phyloP scores from a whole-genome alignment of 83 land plant genomes.

The Diphasiastrum complanatum region DNA sequence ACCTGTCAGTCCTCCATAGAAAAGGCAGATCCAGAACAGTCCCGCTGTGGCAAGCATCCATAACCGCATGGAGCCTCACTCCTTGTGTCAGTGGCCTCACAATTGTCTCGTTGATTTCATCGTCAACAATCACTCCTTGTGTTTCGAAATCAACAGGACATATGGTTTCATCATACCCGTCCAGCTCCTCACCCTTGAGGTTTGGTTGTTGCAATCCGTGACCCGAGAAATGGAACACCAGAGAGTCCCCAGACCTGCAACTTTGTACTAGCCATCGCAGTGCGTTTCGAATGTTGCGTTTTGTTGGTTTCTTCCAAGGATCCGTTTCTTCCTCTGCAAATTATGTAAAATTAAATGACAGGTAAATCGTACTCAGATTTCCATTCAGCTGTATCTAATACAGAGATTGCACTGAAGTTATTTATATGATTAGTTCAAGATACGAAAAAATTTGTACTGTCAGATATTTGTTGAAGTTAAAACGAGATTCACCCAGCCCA shows the following conservation, averaged over 20 bases:
- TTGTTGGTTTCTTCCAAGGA: constrained; percentile 63
- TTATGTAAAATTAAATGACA: not conserved
- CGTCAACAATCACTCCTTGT: constrained; percentile 87
- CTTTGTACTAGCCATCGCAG: constrained; percentile 86
- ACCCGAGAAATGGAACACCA: constrained; percentile 89
- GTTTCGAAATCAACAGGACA: constrained; percentile 87
- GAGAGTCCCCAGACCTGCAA: constrained; percentile 81
- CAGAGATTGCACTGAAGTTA: not conserved
- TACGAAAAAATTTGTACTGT: too few species aligned
- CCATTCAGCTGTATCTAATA: not conserved
- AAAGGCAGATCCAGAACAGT: constrained; percentile 86
- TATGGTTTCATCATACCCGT: constrained; percentile 91
- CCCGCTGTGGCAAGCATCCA: constrained; percentile 95
- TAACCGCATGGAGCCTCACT: constrained; percentile 81
- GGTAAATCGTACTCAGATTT: not conserved
- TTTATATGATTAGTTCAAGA: too few species aligned
- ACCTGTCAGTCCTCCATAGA: constrained; percentile 76
- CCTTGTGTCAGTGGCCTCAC: constrained; percentile 75
- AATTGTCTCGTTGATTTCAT: constrained; percentile 79
- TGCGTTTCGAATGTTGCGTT: constrained; percentile 80
- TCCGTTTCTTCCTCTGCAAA: constrained; percentile 84
- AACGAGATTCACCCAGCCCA: not conserved
- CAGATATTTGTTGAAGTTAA: not conserved
- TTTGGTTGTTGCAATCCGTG: constrained; percentile 88
- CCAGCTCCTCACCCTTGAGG: constrained; percentile 70